Base-by-base conservation (phyloP, 1,284 basidiomycete species). In the Lentinula novae-zelandiae region DNA sequence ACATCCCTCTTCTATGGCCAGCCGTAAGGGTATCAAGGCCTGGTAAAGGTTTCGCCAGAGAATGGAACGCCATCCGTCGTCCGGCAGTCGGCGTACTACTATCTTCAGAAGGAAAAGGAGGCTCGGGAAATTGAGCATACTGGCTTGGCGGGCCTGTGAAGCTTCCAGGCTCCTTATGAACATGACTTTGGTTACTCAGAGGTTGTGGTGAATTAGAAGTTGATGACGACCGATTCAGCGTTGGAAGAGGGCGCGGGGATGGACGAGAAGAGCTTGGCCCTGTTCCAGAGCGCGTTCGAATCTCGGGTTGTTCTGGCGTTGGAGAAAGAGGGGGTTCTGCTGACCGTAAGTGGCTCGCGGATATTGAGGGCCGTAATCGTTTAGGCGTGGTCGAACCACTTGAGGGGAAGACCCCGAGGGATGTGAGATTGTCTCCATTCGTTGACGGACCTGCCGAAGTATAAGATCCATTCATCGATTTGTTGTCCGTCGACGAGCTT, bases 311-410 rank as follows among this genome's bases (percentile, higher is more conserved):
- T 36, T 53, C 71, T 67, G 40, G 52, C 5, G 51, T 60, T 34
- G 52, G 39, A 40, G 78, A 70, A 33, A 78, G 72, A 20, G 68
- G 72, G 13, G 68, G 44, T n/a, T 72, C 71, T 60, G 78, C 67
- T 58, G 77, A 83, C 60, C 89, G 81, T 40, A 92, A 73, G 66
- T 92, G 90, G 4, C 88, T 86, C 54, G 90, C 89, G 67, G 90
- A 92, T 66, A 83, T 80, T 22, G 89, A 92, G 10, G 90, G 86
- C 58, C 90, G 80, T 62, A 92, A 69, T 61, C 82, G 77, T 67
- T 87, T 79, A 42, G 86, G 82, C 17, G 83, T 83, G 53, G 81
- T 76, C 52, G 83, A 76, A 2, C 87, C 85, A 62, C 81, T 79
- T 36, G 78, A 75, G 31, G 76, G 75, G 12, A 83, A 64, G 20